These are phyloP conservation scores for Leccinum subspadiceum DNA, from an alignment of 1,284 basidiomycete species.

Conservation along the genomic window DNA sequence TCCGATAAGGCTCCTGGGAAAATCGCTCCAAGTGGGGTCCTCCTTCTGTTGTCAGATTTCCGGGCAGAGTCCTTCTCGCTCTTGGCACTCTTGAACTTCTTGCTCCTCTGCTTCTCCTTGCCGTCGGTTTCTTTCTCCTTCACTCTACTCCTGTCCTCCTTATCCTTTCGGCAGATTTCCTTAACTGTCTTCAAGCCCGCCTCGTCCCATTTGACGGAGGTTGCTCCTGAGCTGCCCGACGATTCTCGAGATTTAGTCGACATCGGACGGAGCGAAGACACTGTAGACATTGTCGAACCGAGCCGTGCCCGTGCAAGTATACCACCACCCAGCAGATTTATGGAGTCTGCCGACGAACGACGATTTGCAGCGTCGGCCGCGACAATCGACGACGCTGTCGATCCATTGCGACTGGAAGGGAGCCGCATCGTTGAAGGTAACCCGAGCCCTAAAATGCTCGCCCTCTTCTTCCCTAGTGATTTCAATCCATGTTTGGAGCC, in stretches of 20 bases:
- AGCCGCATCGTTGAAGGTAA: constrained; percentile 48
- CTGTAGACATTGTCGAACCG: constrained; percentile 48
- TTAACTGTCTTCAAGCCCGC: constrained; percentile 53
- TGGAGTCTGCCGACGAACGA: constrained; percentile 50
- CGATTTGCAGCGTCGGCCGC: constrained; percentile 13
- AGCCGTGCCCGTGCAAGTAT: constrained; percentile 36
- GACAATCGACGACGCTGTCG: constrained; percentile 36
- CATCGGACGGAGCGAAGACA: constrained; percentile 56
- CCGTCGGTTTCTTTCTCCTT: constrained; percentile 10
- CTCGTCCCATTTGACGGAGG: constrained; percentile 63
- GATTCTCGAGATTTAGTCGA: constrained; percentile 53
- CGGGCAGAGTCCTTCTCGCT: constrained; percentile 23
- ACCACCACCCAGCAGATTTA: constrained; percentile 28
- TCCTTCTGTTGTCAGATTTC: constrained; percentile 43
- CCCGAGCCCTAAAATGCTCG: constrained; percentile 54
- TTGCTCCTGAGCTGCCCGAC: constrained; percentile 42
- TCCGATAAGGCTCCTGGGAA: constrained; percentile 41
- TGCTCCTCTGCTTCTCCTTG: constrained; percentile 23
- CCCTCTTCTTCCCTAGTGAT: constrained; percentile 54
- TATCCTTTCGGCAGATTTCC: constrained; percentile 49
- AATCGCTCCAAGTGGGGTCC: constrained; percentile 47
- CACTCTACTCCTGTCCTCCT: constrained; percentile 27
- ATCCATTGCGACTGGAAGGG: constrained; percentile 46
- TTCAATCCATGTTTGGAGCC: constrained; percentile 27
- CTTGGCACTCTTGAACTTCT: constrained; percentile 32